Percentiles rank a stretch among this genome's conserved stretches.
phyloP scores from a whole-genome alignment of 257 asterid genomes.

The Solanum medicagineum region DNA sequence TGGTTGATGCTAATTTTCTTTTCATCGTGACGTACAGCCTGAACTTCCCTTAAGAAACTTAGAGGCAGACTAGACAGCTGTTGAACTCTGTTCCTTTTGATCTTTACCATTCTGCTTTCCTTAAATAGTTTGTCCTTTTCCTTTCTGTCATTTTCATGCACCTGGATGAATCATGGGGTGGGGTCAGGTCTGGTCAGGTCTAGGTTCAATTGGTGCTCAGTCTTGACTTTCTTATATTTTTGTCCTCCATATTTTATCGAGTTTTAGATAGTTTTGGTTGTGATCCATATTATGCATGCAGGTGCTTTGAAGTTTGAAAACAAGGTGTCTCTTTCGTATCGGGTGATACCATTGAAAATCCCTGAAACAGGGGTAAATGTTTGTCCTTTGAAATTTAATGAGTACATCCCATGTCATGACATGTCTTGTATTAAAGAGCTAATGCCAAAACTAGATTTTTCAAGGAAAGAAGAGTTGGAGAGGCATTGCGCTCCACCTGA shows the following conservation, averaged over 20 bases:
- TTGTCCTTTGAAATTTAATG: conserved; percentile 69
- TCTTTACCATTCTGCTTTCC: background rate
- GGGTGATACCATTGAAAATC: conserved; percentile 36
- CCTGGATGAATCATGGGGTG: background rate
- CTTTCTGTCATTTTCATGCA: background rate
- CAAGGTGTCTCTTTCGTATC: conserved; percentile 50
- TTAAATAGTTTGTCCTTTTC: background rate
- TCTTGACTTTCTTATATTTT: background rate
- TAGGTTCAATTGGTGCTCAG: background rate
- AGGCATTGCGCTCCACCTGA: conserved; percentile 76
- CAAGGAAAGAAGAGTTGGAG: conserved; percentile 75
- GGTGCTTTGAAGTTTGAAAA: conserved; percentile 39
- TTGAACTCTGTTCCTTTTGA: background rate
- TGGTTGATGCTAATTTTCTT: background rate
- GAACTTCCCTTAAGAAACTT: background rate
- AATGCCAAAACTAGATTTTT: conserved; percentile 47
- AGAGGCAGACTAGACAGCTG: background rate
- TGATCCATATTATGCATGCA: conserved; percentile 11
- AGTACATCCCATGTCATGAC: conserved; percentile 86
- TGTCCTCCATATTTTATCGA: background rate
- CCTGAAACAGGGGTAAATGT: conserved; percentile 62
- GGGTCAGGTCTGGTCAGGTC: background rate
- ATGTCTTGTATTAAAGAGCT: conserved; percentile 55
- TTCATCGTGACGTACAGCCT: background rate
- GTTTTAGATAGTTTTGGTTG: background rate